Base-by-base conservation (phyloP, 305 asterid species). In the Fraxinus sp. region DNA sequence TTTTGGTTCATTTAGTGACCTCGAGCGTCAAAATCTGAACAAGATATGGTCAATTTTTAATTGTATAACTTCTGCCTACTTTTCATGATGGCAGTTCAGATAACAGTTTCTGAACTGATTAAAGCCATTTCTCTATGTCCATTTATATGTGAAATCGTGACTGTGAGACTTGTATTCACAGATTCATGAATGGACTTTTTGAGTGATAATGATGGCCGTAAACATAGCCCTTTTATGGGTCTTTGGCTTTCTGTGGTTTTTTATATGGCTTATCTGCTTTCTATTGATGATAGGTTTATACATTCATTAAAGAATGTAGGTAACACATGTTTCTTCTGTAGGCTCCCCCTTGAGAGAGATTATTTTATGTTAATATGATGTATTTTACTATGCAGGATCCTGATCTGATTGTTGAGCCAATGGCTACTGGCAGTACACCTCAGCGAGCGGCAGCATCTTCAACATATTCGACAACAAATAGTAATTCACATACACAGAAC, bases 351-450 rank as follows among this genome's bases (percentile, higher is more conserved):
- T 46, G 82, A 9, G 77, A 24, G 20, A 55, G 79, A 64, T 76
- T 74, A 68, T 41, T 74, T 22, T 77, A 33, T 66, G 33, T 59
- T 87, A 36, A 77, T 33, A 41, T 79, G 30, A 71, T 68, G 55
- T 36, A 64, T 52, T 73, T 33, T 73, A 20, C 28, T 81, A 37
- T 80, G 37, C 91, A 96, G 99, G 99, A 96, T 79, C 90, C 94
- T 22, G 94, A 89, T 82, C 89, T 96, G 30, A 89, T 91, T 82
- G 98, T 96, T 79, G 99, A 93, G 88, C 98, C 98, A 86, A 91
- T 94, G 89, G 79, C 89, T 80, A 84, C 86, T 30, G 74, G 80
- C 86, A 87, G 88, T 86, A 79, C 95, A 22, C 89, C 98, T 82
- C 97, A 92, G 90, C 74, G 89, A 32, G 87, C 98, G 16, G 81